phyloP scores from a whole-genome alignment of 2,329 filamentous ascomycete species.

The Alternaria viburni region DNA sequence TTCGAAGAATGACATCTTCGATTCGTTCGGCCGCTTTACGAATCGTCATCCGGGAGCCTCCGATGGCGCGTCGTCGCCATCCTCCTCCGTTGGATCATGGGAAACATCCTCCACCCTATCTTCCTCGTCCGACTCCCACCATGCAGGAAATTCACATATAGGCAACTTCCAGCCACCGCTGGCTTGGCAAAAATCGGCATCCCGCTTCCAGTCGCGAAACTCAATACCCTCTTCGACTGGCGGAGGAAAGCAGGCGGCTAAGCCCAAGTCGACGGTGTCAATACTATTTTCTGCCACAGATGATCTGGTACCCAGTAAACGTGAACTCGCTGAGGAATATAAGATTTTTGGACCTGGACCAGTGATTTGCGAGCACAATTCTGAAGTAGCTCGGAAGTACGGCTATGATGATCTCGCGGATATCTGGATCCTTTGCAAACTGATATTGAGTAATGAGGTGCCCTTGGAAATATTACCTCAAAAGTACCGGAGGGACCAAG shows the following conservation, averaged over 20 bases:
- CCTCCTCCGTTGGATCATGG: constrained; percentile 42
- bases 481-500: constrained; percentile 62
- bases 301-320: constrained; percentile 77
- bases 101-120: constrained; percentile 48
- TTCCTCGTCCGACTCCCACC: constrained; percentile 45
- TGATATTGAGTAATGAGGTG: constrained; percentile 79
- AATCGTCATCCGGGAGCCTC: constrained; percentile 26
- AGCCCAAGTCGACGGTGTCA: constrained; percentile 72
- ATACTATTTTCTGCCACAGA: constrained; percentile 69
- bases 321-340: constrained; percentile 78
- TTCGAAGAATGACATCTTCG: constrained; percentile 61
- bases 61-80: constrained; percentile 32
- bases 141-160: constrained; percentile 50
- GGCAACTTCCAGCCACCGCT: constrained; percentile 57
- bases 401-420: constrained; percentile 75
- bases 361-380: constrained; percentile 86
- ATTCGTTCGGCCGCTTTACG: constrained; percentile 64
- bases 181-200: constrained; percentile 58
- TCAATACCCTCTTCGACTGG: constrained; percentile 47
- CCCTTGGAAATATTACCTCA: constrained; percentile 70
- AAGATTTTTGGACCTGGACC: constrained; percentile 81
- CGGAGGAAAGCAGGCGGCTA: constrained; percentile 36
- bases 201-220: constrained; percentile 63
- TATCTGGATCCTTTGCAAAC: constrained; percentile 81
- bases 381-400: constrained; percentile 73